Percentiles rank a stretch among this genome's conserved stretches.
These are phyloP conservation scores for Rhizoclosmatium sp. DNA, from an alignment of 192 early-diverging fungal genomes.

Conservation along the genomic window DNA sequence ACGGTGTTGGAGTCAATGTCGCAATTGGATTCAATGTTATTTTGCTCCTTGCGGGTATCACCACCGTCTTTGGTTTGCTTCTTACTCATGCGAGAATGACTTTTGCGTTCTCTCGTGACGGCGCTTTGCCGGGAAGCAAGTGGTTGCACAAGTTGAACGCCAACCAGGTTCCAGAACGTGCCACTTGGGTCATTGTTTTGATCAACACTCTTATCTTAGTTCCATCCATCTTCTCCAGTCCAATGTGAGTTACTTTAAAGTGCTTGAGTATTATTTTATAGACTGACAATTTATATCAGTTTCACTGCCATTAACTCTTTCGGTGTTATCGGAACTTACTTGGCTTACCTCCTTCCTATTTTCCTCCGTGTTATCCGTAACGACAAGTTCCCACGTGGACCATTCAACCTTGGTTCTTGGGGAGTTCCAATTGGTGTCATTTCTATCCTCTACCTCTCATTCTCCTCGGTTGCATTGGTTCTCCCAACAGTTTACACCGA, in stretches of 20 bases:
- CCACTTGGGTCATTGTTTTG: slow-evolving; percentile 27
- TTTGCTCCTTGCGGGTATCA: slow-evolving; percentile 36
- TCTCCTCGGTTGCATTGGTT: slow-evolving; percentile 27
- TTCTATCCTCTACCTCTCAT: slow-evolving; percentile 11
- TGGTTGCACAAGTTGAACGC: slow-evolving; percentile 31
- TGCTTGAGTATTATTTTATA: no score
- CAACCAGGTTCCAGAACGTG: slow-evolving; percentile 22
- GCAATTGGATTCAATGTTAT: slow-evolving; percentile 34
- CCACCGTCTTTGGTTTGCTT: slow-evolving; percentile 30
- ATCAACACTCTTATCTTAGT: slow-evolving; percentile 28
- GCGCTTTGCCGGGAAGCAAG: slow-evolving; percentile 25
- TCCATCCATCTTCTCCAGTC: slow-evolving; percentile 27
- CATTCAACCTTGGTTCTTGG: slow-evolving; percentile 21
- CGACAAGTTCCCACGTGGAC: slow-evolving; percentile 25
- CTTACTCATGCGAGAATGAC: slow-evolving; percentile 35
- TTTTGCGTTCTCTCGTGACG: slow-evolving; percentile 38
- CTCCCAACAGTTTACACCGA: slow-evolving; percentile 36
- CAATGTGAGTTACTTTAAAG: slow-evolving; percentile 1
- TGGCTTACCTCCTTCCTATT: slow-evolving; percentile 30
- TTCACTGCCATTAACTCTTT: slow-evolving; percentile 36
- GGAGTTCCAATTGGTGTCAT: slow-evolving; percentile 29
- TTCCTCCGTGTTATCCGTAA: slow-evolving; percentile 12
- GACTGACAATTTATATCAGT: no score
- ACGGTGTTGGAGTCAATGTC: slow-evolving; percentile 16
- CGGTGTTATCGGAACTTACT: slow-evolving; percentile 36